Percentiles rank a stretch among this genome's conserved stretches.
Evolutionary conservation across 306 rosid species (phyloP).

Genomic region (Urtica urens): DNA sequence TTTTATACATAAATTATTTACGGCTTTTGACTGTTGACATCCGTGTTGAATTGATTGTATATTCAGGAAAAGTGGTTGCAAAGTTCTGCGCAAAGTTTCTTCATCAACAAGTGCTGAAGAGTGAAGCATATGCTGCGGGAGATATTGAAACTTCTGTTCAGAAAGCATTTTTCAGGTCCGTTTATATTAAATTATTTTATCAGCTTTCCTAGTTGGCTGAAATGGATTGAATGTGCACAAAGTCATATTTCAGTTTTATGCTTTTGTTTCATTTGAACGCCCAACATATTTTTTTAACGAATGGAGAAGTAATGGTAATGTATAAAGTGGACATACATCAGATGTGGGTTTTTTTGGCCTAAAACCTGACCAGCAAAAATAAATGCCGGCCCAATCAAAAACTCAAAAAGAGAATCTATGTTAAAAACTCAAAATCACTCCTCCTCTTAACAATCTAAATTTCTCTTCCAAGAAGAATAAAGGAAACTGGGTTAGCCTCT

Average conservation of each 20-base stretch:
- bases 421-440: no score
- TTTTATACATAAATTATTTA: no score
- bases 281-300: no score
- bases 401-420: no score
- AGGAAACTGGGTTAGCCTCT: neutral
- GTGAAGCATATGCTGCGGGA: slow-evolving; percentile 54
- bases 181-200: neutral
- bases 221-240: neutral
- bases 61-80: slow-evolving; percentile 92
- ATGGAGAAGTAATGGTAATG: no score
- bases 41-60: slow-evolving; percentile 21
- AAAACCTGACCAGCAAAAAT: no score
- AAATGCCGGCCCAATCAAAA: no score
- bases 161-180: slow-evolving; percentile 75
- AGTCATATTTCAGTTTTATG: neutral
- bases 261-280: neutral
- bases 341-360: no score
- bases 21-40: slow-evolving; percentile 5
- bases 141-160: slow-evolving; percentile 73
- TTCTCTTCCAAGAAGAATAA: no score
- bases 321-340: no score
- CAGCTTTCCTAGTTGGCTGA: slow-evolving; percentile 5
- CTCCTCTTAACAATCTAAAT: no score
- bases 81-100: slow-evolving; percentile 93
- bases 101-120: slow-evolving; percentile 79